Evolutionary conservation across 2,329 filamentous ascomycete genomes (phyloP), one percentile per base, ranked within the genome.

Genomic region (Cladophialophora exuberans): DNA sequence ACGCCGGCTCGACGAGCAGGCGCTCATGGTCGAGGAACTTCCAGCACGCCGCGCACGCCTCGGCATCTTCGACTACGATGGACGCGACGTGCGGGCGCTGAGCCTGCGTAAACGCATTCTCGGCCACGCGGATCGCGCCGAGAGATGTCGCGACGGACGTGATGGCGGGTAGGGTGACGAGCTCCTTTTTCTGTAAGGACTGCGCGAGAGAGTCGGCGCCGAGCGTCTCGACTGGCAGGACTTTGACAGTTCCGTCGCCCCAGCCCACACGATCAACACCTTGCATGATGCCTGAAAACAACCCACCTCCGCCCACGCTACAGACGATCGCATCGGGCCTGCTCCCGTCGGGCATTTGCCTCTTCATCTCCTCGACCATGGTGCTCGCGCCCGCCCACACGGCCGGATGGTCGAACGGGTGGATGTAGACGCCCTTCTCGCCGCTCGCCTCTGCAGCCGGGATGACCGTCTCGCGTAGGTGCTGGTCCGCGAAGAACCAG

Each of bases 1-100:
- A 97, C 0, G 91, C 85, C 30, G 87, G 77, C 75, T 97, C 93
- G 2, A 96, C 89, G 54, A 96, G 76, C 53, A 93, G 74, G 22
- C 88, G 77, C 64, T 92, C 89, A 57, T 96, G 90, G 62, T 97
- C 88, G 7, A 89, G 86, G 59, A 97, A 85, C 20, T 83, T 78
- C 65, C 87, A 84, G 50, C 87, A 88, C 2, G 86, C 91, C 72
- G 86, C 82, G 17, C 89, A 90, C 0, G 93, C 92, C 66, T 94
- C 89, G 3, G 84, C 85, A 65, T 95, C 90, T 2, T 78, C 79
- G 6, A 94, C 76, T 0, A 90, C 86, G 2, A 82, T 73, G 59
- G 80, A 85, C 31, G 77, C 77, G 20, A 87, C 80, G 38, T 77
- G 75, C 18, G 76, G 73, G 49, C 71, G 67, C 38, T 78, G 71